Evolutionary conservation across 2,329 filamentous ascomycete species (phyloP), one percentile per base, ranked within the genome.

Genomic region (Penicillium sp.): DNA sequence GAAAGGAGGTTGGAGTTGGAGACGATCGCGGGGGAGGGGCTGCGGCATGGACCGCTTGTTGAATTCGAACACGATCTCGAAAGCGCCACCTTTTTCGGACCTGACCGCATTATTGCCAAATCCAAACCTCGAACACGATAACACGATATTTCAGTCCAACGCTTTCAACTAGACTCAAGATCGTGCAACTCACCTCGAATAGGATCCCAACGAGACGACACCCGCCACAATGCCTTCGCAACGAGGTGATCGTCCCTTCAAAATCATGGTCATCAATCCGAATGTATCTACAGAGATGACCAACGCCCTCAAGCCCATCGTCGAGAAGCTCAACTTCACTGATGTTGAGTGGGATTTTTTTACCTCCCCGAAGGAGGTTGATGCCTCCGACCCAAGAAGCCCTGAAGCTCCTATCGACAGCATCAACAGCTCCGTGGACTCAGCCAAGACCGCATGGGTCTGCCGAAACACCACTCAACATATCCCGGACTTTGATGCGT

Each of bases 381-480:
- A 73, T n/a, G 69, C 64, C 4, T 64, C 73, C 6, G 68, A 75
- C 31, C 73, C 74, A 19, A 58, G 60, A 16, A 55, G 64, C 46
- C 67, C 73, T 0, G 68, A 74, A 1, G 4, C 9, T 7, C 84
- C 89, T 5, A 88, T 92, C 1, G 78, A 84, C 14, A 93, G 89
- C 75, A 96, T 97, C 77, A 88, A 96, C 76, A 84, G 91, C 65
- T 87, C 84, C 64, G 75, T 82, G 13, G 91, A 92, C 71, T 88
- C 92, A 6, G 73, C 78, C 1, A 73, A 79, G 52, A 93, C 89
- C 65, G 83, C 86, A 1, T 70, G 82, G 1, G 83, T 85, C 57
- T 90, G 91, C 52, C 77, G 88, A 16, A 77, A 80, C 1, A 79
- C 86, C 59, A 71, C 90, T 6, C 71, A 77, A 27, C 60, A 77